Evolutionary conservation across 2,329 filamentous ascomycete species (phyloP), one percentile per base, ranked within the genome.

Genomic region (Alternaria angustiovoidea): DNA sequence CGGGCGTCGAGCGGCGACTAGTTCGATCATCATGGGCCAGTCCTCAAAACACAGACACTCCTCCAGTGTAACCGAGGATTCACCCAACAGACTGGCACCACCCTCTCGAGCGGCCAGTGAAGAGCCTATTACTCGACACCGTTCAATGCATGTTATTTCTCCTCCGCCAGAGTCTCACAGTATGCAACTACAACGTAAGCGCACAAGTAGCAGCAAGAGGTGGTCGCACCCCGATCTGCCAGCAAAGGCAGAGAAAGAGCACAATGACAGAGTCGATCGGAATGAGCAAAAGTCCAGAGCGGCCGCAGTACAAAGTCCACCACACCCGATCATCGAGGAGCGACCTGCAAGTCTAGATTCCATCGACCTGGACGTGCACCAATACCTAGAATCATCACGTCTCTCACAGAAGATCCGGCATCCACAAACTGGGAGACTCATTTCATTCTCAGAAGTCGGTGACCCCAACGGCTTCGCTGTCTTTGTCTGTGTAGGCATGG

Each of bases 401-500:
- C 80, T 99, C 54, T 96, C 92, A 4, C 94, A 97, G 72, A 96
- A 91, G 79, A 92, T 98, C 52, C 85, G 85, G 22, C 92, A 97
- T 78, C 93, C 93, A 1, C 89, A 92, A 59, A 96, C 92, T 0
- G 93, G 94, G 1, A 88, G 95, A 16, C 85, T 91, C 3, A 97
- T 99, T 67, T 96, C 93, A 0, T 99, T 97, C 74, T 98, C 94
- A 0, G 95, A 99, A 77, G 95, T 99, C 3, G 95, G 95, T 14
- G 94, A 98, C 76, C 89, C 94, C 0, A 88, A 94, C 43, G 95
- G 95, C 1, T 94, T 91, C 67, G 94, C 93, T 3, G 92, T 99
- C 2, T 94, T 99, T 69, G 96, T 95, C 75, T 99, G 95, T 72
- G 93, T 99, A 3, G 95, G 95, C 20, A 99, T 99, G 95, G 95